Evolutionary conservation across 2,329 filamentous ascomycete species (phyloP), one percentile per base, ranked within the genome.

Genomic region (Volutella citrinella): DNA sequence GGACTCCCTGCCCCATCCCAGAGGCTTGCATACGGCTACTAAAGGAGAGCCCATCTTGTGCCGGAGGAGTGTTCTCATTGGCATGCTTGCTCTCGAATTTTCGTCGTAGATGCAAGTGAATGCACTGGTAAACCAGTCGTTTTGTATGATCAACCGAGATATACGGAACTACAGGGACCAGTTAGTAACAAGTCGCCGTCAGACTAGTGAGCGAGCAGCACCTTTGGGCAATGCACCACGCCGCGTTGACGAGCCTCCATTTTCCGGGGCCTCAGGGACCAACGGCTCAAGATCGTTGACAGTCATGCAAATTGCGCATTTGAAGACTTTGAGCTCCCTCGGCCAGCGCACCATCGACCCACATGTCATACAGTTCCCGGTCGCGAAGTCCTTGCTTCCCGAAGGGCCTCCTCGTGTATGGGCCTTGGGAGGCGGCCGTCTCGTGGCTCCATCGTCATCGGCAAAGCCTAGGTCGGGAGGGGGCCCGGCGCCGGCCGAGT

Each of bases 321-420:
- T 77, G 60, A 93, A 95, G 22, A 83, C 76, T 21, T 76, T 76
- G 42, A 89, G 64, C 33, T 82, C 77, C 42, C 74, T 77, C 3
- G 87, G 87, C 82, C 88, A 95, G 36, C 84, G 76, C 45, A 94
- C 82, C 36, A 81, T 77, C 34, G 84, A 84, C 51, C 83, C 85
- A 60, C 89, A 95, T 20, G 88, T 90, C 77, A 91, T 89, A 58
- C 89, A 95, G 49, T 78, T 81, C 15, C 87, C 84, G 19, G 78
- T 82, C 18, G 72, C 69, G 52, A 83, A 77, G 47, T 87, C 78
- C 47, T 72, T 78, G 45, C 58, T 66, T 19, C 57, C 60, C 10
- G 44, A 30, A 7, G 43, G 49, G 9, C 43, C 69, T 59, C 51
- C 64, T 30, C 55, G 46, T 18, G 45, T 54, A 28, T 61, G 54